Evolutionary conservation across 2,329 filamentous ascomycete species (phyloP).

Genomic region (Tolypocladium pustulatum): DNA sequence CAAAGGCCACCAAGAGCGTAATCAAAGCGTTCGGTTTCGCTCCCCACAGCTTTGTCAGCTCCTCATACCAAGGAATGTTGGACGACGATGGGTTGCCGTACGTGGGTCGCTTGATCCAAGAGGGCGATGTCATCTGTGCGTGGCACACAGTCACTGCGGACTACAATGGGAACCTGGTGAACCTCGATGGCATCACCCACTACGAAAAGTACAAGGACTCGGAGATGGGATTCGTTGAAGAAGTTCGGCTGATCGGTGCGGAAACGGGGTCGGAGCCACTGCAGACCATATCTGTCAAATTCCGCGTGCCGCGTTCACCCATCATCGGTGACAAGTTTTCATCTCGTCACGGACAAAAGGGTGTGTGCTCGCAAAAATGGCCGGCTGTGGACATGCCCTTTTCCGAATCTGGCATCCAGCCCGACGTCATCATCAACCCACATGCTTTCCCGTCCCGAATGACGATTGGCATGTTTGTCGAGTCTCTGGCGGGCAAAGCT

Average conservation of each 20-base stretch:
- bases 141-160: constrained; percentile 83
- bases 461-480: constrained; percentile 99
- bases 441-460: constrained; percentile 99
- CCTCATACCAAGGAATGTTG: constrained; percentile 59
- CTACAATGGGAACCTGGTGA: constrained; percentile 66
- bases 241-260: constrained; percentile 80
- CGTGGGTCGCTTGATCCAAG: constrained; percentile 65
- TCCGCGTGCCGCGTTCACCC: constrained; percentile 79
- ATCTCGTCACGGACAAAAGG: constrained; percentile 95
- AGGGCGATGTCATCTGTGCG: constrained; percentile 78
- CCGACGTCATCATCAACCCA: constrained; percentile 97
- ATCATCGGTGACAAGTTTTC: constrained; percentile 99
- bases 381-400: constrained; percentile 91
- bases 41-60: constrained; percentile 61
- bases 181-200: constrained; percentile 75
- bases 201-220: constrained; percentile 92
- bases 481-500: constrained; percentile 90
- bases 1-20: constrained; percentile 55
- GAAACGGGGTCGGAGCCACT: constrained; percentile 75
- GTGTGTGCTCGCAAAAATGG: constrained; percentile 95
- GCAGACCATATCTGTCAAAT: constrained; percentile 85
- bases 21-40: constrained; percentile 87
- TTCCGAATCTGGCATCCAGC: constrained; percentile 90
- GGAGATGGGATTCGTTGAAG: constrained; percentile 82
- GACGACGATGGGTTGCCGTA: constrained; percentile 82